Percentiles rank a stretch among this genome's conserved stretches.
Conservation (phyloP, 2,329 filamentous ascomycete species). For the Mycocentrospora acerina region DNA sequence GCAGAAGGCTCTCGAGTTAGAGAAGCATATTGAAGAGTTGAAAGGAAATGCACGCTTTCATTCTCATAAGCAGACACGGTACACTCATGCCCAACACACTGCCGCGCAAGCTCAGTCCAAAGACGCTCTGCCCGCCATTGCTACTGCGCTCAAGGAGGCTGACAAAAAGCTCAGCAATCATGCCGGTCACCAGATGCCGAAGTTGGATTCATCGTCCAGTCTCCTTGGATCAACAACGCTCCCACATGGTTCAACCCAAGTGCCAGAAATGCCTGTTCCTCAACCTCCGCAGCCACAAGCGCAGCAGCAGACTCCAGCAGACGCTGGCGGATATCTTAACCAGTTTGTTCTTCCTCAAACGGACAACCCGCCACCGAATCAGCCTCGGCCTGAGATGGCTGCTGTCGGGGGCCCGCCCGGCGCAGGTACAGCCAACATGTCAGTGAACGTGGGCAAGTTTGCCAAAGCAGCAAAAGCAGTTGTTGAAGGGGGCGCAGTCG, state of each 20-base stretch:
- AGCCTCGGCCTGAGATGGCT: constrained; percentile 37
- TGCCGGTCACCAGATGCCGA: constrained; percentile 26
- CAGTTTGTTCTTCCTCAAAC: constrained; percentile 41
- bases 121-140: constrained; percentile 38
- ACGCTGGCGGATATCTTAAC: constrained; percentile 38
- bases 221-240: constrained; percentile 25
- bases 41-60: constrained; percentile 34
- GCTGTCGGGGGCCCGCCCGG: constrained; percentile 38
- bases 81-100: constrained; percentile 11
- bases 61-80: constrained; percentile 24
- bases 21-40: constrained; percentile 49
- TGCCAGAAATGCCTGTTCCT: constrained; percentile 15
- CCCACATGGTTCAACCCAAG: constrained; percentile 26
- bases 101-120: constrained; percentile 22
- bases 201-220: constrained; percentile 23
- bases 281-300: constrained; percentile 17
- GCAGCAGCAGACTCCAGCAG: constrained; percentile 34
- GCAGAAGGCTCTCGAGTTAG: constrained; percentile 68
- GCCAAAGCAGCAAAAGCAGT: constrained; percentile 38
- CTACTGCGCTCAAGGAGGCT: constrained; percentile 39
- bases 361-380: constrained; percentile 34
- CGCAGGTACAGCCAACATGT: constrained; percentile 30
- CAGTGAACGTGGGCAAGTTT: constrained; percentile 33
- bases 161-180: constrained; percentile 36
- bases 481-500: constrained; percentile 34